These are phyloP conservation scores for Perilla frutescens DNA, from an alignment of 257 asterid species.

Conservation along the genomic window DNA sequence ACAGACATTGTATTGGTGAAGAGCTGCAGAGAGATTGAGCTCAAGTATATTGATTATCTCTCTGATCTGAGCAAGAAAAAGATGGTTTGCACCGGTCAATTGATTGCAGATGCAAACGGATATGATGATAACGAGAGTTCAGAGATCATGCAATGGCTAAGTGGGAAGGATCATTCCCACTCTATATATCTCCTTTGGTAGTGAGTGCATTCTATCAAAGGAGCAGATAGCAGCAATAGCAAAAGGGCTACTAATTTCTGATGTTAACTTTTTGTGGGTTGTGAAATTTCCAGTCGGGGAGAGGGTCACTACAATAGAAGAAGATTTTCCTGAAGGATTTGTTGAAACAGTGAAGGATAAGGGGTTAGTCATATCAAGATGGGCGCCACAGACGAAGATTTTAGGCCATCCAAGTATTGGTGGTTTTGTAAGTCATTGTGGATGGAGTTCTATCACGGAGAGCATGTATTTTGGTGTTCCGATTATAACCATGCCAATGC, in stretches of 20 bases:
- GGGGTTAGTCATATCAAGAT: conserved; percentile 27
- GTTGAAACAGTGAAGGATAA: conserved; percentile 34
- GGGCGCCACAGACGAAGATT: conserved; percentile 45
- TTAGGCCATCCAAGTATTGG: conserved; percentile 28
- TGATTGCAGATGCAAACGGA: not conserved
- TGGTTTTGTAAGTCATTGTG: conserved; percentile 53
- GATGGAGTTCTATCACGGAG: conserved; percentile 48
- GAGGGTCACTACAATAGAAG: not conserved
- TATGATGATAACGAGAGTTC: conserved; percentile 1
- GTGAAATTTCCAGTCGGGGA: conserved; percentile 28
- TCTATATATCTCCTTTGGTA: conserved; percentile 43
- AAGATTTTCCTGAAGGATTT: conserved; percentile 37
- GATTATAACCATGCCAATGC: conserved; percentile 44
- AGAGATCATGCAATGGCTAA: conserved; percentile 42
- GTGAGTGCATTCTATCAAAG: conserved; percentile 38
- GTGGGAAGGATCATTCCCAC: conserved; percentile 23
- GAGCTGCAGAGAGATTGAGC: conserved; percentile 34
- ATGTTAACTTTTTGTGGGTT: conserved; percentile 41
- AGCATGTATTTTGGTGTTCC: conserved; percentile 48
- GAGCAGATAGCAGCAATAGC: conserved; percentile 37
- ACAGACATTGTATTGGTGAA: conserved; percentile 40
- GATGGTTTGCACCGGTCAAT: conserved; percentile 37
- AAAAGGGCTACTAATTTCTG: conserved; percentile 33
- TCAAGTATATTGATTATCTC: conserved; percentile 39
- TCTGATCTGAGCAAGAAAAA: conserved; percentile 33